Evolutionary conservation across 2,329 filamentous ascomycete genomes (phyloP), one percentile per base, ranked within the genome.

Genomic region (Whalleya microplaca): DNA sequence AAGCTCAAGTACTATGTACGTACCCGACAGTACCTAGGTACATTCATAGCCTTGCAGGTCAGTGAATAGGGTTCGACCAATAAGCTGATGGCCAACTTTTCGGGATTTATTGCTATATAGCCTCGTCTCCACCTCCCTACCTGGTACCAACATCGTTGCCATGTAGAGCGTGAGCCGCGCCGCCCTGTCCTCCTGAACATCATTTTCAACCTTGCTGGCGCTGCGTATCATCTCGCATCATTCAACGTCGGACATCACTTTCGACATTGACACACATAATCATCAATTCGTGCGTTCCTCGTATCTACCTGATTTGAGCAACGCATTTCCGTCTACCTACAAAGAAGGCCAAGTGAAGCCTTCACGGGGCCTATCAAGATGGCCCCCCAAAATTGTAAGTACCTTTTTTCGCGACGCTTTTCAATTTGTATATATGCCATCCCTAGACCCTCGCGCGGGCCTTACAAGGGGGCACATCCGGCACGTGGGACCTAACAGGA

Each of bases 361-460:
- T 37, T 48, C 46, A 48, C 32, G 23, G 37, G 5, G 32, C 14
- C 58, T 21, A 48, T 50, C 32, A 51, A 56, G 19, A 71, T 71
- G 68, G 68, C 68, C 41, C 68, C 68, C 20, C 66, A 69, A 48
- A 67, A 61, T 55, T 53, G 68, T 70, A 64, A 64, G 67, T 66
- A 5, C 18, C n/a, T 16, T 49, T 51, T 59, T 48, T 29, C 40
- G 14, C 10, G 3, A 37, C 10, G 4, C 43, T 9, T 29, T 32
- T 12, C 23, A 5, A 19, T 49, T 50, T 20, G 29, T 20, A 21
- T 21, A n/a, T 18, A 29, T 27, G 7, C 27, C 10, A 23, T 8
- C 18, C 42, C 23, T 21, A 45, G 19, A 44, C 27, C 19, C 43
- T 29, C 16, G 18, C 48, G 21, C 20, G 16, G 14, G 23, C 27